Evolutionary conservation across 1,139 yeast genomes (phyloP).

Genomic region (Candida freyschussii): DNA sequence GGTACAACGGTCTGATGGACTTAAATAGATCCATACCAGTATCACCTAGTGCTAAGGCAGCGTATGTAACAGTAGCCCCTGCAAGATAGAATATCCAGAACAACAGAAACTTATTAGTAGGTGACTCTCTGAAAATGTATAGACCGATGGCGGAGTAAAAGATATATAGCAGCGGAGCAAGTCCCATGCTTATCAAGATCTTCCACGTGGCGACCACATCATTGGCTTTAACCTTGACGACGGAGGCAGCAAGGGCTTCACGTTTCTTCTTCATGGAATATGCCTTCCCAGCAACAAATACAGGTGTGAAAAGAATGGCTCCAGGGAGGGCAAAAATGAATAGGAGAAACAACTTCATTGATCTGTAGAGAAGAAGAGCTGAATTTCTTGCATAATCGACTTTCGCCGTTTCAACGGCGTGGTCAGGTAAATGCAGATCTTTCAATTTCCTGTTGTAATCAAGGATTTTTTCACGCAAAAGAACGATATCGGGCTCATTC

Average conservation of each 20-base stretch:
- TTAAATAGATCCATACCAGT: slow-evolving; percentile 87
- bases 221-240: slow-evolving; percentile 85
- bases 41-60: slow-evolving; percentile 88
- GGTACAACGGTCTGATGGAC: slow-evolving; percentile 74
- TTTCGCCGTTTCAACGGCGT: slow-evolving; percentile 50
- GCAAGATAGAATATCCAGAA: slow-evolving; percentile 30
- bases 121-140: slow-evolving; percentile 26
- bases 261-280: slow-evolving; percentile 70
- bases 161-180: slow-evolving; percentile 81
- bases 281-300: slow-evolving; percentile 42
- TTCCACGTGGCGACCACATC: slow-evolving; percentile 98
- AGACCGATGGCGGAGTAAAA: slow-evolving; percentile 59
- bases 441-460: slow-evolving; percentile 49
- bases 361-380: slow-evolving; percentile 33
- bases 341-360: slow-evolving; percentile 37
- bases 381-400: slow-evolving; percentile 25
- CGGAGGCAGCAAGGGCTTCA: slow-evolving; percentile 80
- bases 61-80: slow-evolving; percentile 70
- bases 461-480: slow-evolving; percentile 46
- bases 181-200: slow-evolving; percentile 78
- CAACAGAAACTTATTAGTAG: slow-evolving; percentile 25
- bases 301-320: slow-evolving; percentile 76
- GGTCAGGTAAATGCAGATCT: slow-evolving; percentile 62
- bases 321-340: slow-evolving; percentile 78
- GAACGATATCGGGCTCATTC: slow-evolving; percentile 51